phyloP scores from a whole-genome alignment of 2,329 filamentous ascomycete species.

The Penicillium carneum region DNA sequence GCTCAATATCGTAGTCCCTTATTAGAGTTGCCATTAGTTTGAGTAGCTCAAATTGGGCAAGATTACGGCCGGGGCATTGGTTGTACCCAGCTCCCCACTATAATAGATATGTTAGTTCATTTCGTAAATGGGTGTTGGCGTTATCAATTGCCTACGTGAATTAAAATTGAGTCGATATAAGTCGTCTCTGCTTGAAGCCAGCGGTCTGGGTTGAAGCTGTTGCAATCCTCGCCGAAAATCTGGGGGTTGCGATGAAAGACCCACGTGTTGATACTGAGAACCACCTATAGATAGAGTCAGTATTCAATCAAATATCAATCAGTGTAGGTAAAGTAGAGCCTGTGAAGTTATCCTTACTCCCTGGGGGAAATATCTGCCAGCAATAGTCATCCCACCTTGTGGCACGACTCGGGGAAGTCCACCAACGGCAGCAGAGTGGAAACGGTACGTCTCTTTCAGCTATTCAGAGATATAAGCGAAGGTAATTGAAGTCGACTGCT shows the following conservation, averaged over 20 bases:
- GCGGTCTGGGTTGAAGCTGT: slow-evolving; percentile 37
- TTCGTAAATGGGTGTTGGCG: neutral
- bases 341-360: neutral
- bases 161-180: slow-evolving; percentile 20
- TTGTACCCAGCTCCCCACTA: slow-evolving; percentile 50
- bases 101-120: neutral
- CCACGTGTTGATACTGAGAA: slow-evolving; percentile 48
- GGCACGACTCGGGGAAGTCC: slow-evolving; percentile 44
- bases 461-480: slow-evolving; percentile 17
- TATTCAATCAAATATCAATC: neutral
- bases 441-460: slow-evolving; percentile 50
- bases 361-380: slow-evolving; percentile 14
- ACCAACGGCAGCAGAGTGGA: slow-evolving; percentile 41
- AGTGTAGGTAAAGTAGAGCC: neutral
- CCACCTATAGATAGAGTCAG: neutral
- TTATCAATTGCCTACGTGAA: slow-evolving; percentile 22
- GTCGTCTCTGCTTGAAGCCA: slow-evolving; percentile 26
- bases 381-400: slow-evolving; percentile 43
- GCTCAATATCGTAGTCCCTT: slow-evolving; percentile 44
- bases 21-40: slow-evolving; percentile 47
- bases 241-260: slow-evolving; percentile 32
- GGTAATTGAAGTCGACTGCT: neutral
- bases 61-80: slow-evolving; percentile 46
- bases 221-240: slow-evolving; percentile 34
- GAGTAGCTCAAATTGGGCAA: slow-evolving; percentile 47